Base-by-base conservation (phyloP, 129 eudicot genomes). In the Escallonia herrerae region DNA sequence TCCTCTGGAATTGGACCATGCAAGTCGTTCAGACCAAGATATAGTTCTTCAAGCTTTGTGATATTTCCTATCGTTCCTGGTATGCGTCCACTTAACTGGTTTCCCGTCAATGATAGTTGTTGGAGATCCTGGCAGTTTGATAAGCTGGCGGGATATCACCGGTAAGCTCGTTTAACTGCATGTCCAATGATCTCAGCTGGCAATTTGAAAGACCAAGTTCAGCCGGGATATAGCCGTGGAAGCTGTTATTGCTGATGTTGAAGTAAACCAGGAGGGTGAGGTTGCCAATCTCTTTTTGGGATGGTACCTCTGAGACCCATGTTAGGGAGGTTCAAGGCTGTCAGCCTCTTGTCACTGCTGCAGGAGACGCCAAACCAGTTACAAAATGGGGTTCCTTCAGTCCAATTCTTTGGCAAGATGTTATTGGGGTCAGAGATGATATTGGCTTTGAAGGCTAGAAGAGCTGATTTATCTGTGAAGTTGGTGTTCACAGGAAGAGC, bases 351-450 rank as follows among this genome's bases (percentile, higher is more conserved):
- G 64, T 73, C 48, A 4, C 45, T 64, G 6, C 62, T 65, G 40
- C 86, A 81, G 1, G 68, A 58, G 10, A 81, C 72, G 9, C 83
- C 80, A 47, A 42, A 9, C 86, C 86, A 82, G 42, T 33, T 13
- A 50, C 80, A 82, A 9, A 62, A 11, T 3, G 77, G 42, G 60
- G 75, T 22, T 15, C 57, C 7, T 41, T 71, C 3, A 3, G 86
- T 40, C 86, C 86, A 81, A 60, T 62, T 77, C 40, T 52, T 58
- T 13, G 72, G 41, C 60, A 81, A 12, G 37, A 57, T 11, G 0
- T 70, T 77, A 13, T 5, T 55, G 15, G 61, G 70, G 62, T 76
- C 72, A 8, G 47, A 38, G 4, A 33, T 46, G 38, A 81, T 65
- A 49, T 49, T 60, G 9, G 77, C 22, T 69, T 44, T 81, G 5